Percentiles rank a stretch among this genome's conserved stretches.
Evolutionary conservation across 192 early-diverging fungal species (phyloP).

Genomic region (Backusella tuberculispora): DNA sequence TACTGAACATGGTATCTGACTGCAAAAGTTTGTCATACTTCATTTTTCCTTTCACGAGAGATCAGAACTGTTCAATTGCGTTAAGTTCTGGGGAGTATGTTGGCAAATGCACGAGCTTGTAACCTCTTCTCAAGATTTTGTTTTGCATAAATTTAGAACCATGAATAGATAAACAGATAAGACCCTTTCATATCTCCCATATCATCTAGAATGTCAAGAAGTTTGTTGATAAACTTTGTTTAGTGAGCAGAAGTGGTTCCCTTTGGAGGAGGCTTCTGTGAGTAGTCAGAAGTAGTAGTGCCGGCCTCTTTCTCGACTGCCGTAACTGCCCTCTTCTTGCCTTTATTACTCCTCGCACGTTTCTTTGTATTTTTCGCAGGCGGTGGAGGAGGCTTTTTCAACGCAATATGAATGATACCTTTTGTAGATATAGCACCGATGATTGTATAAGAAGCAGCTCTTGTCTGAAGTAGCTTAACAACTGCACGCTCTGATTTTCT

Average conservation of each 20-base stretch:
- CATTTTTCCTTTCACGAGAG: constrained; percentile 9
- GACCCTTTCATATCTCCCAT: neutral
- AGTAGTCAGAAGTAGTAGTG: neutral
- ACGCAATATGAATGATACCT: constrained; percentile 17
- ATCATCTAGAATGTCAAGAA: neutral
- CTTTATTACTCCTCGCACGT: constrained; percentile 6
- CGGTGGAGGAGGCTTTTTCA: neutral
- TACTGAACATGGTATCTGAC: neutral
- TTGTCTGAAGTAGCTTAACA: constrained; percentile 15
- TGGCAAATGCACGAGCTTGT: constrained; percentile 21
- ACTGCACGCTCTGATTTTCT: neutral
- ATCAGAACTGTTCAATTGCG: constrained; percentile 33
- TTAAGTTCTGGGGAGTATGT: constrained; percentile 32
- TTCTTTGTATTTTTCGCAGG: constrained; percentile 17
- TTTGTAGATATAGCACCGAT: constrained; percentile 12
- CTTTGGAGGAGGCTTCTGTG: neutral
- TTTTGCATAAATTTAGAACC: neutral
- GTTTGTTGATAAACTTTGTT: neutral
- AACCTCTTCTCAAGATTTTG: constrained; percentile 3
- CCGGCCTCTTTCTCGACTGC: neutral
- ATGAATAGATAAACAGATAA: neutral
- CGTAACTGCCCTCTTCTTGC: constrained; percentile 14
- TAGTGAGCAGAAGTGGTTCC: neutral
- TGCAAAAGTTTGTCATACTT: neutral
- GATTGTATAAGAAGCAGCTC: constrained; percentile 9